Percentiles rank a stretch among this genome's conserved stretches.
These are phyloP conservation scores for Neobulgaria alba DNA, from an alignment of 2,329 filamentous ascomycete genomes.

Conservation along the genomic window DNA sequence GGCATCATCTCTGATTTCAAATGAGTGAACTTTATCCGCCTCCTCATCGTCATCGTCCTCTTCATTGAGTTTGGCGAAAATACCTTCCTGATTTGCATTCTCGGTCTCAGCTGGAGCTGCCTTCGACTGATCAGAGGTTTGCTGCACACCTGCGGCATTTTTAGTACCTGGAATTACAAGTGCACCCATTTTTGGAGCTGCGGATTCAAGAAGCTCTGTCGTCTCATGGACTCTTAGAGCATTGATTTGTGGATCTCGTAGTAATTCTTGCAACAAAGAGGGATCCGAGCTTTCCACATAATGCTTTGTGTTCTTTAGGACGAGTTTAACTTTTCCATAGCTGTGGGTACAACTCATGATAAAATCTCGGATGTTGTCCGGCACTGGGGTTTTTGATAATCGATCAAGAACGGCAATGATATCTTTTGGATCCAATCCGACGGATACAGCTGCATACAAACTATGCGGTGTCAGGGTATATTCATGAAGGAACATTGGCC, in stretches of 20 bases:
- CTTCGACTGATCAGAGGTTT: constrained; percentile 45
- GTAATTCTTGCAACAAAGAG: constrained; percentile 73
- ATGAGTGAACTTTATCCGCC: constrained; percentile 81
- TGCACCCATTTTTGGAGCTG: constrained; percentile 76
- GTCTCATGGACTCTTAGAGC: constrained; percentile 64
- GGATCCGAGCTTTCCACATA: constrained; percentile 90
- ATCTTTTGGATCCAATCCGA: constrained; percentile 81
- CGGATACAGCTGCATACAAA: constrained; percentile 89
- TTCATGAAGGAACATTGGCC: constrained; percentile 86
- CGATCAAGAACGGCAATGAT: constrained; percentile 84
- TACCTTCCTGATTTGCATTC: constrained; percentile 53
- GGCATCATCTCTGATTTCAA: constrained; percentile 75
- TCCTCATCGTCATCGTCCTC: constrained; percentile 81
- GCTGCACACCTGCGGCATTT: constrained; percentile 79
- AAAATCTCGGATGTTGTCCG: constrained; percentile 70
- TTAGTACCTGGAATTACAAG: constrained; percentile 92
- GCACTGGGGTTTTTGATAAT: constrained; percentile 81
- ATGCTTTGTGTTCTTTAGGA: constrained; percentile 89
- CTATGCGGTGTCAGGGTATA: constrained; percentile 88
- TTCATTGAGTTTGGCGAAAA: constrained; percentile 64
- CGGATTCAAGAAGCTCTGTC: constrained; percentile 66
- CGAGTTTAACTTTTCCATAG: constrained; percentile 92
- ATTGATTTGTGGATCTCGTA: constrained; percentile 77
- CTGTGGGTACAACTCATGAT: constrained; percentile 71
- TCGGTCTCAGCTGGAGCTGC: constrained; percentile 37